phyloP scores from a whole-genome alignment of 768 basidiomycete species.

The Collybia sordida region DNA sequence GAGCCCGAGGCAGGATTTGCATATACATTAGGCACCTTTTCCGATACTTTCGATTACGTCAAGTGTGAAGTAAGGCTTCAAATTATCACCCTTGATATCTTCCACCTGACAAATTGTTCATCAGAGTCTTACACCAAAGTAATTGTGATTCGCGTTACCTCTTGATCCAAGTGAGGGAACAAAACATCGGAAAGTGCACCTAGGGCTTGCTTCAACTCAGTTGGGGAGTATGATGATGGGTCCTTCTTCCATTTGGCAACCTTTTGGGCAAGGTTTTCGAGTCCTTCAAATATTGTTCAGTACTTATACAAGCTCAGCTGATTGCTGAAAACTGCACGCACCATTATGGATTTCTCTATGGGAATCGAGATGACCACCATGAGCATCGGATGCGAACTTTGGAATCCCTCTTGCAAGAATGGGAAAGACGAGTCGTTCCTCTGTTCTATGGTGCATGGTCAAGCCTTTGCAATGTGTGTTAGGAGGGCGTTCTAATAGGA shows the following conservation, averaged over 20 bases:
- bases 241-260: constrained; percentile 41
- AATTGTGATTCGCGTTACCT: constrained; percentile 31
- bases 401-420: constrained; percentile 48
- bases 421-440: constrained; percentile 53
- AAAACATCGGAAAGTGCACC: constrained; percentile 49
- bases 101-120: constrained; percentile 32
- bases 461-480: constrained; percentile 34
- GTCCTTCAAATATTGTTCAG: constrained; percentile 25
- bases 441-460: constrained; percentile 55
- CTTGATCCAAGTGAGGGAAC: constrained; percentile 54
- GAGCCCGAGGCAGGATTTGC: too few species aligned
- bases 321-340: constrained; percentile 9
- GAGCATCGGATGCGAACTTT: constrained; percentile 37
- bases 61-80: constrained; percentile 52
- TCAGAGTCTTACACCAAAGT: neutral
- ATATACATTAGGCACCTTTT: too few species aligned
- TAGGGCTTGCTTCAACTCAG: constrained; percentile 47
- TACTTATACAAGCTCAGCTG: neutral
- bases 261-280: constrained; percentile 40
- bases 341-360: constrained; percentile 57
- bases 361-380: constrained; percentile 45
- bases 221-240: constrained; percentile 47
- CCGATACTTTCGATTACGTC: constrained; percentile 36
- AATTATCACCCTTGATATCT: constrained; percentile 49
- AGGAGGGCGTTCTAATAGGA: neutral